These are phyloP conservation scores for Alternaria consortialis DNA, from an alignment of 2,329 filamentous ascomycete genomes.

Conservation along the genomic window DNA sequence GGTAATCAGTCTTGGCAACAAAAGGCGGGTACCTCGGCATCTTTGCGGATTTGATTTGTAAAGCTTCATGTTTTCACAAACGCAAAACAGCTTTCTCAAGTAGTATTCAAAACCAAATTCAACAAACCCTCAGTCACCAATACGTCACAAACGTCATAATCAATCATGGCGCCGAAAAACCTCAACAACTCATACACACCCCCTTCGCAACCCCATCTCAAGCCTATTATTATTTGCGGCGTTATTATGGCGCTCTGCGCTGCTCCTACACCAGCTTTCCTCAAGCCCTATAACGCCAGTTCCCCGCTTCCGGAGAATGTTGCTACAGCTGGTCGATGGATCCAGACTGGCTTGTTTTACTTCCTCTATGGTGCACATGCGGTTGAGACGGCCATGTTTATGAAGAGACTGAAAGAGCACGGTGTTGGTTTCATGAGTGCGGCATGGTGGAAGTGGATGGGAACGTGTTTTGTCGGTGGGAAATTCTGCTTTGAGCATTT, in stretches of 20 bases:
- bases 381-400: constrained; percentile 32
- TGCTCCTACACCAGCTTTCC: constrained; percentile 30
- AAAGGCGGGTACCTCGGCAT: constrained; percentile 1
- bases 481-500: constrained; percentile 36
- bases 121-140: neutral
- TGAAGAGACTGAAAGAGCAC: constrained; percentile 23
- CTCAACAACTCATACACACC: constrained; percentile 31
- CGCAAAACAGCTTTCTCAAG: neutral
- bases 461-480: constrained; percentile 36
- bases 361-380: constrained; percentile 35
- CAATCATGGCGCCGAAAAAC: constrained; percentile 24
- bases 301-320: constrained; percentile 15
- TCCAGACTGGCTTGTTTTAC: constrained; percentile 34
- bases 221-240: constrained; percentile 32
- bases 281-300: constrained; percentile 25
- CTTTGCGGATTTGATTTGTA: neutral
- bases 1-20: neutral
- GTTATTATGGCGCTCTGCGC: constrained; percentile 37
- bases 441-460: constrained; percentile 38
- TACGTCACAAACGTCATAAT: neutral
- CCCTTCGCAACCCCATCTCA: constrained; percentile 24
- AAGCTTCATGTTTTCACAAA: neutral
- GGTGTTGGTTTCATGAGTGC: constrained; percentile 25
- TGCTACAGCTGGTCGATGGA: constrained; percentile 28
- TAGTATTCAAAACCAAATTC: neutral